Base-by-base conservation (phyloP, 345 rosid species). In the Punica granatum region DNA sequence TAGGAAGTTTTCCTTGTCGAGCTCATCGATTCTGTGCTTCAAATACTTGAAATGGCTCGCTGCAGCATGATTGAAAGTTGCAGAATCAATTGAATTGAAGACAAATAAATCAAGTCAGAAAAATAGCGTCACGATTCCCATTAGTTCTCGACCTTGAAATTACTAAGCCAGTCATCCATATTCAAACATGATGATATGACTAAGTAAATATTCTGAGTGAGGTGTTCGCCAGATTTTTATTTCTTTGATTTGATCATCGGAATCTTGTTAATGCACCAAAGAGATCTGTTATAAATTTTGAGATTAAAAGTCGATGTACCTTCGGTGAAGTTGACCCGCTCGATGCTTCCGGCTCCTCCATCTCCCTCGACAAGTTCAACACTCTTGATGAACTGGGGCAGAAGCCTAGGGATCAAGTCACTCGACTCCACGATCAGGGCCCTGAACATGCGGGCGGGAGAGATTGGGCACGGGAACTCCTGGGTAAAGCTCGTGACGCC, bases 291-390 rank as follows among this genome's bases (percentile, higher is more conserved):
- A 37, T 37, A 5, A 37, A 11, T 37, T 37, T 11, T 37, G 41
- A 11, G 6, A 37, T 5, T 37, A 37, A 37, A 37, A 33, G 25
- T 32, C 15, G 31, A 10, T 19, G 33, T 34, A 70, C 82, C 80
- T 58, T 81, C 80, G 14, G 64, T 68, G 56, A 81, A 78, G 19
- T 72, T 64, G 31, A 73, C 67, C 60, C 64, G 72, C 70, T 69
- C 78, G 51, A 76, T 65, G 65, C 71, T 81, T 19, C 82, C 82
- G 10, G 73, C 41, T 12, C 79, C 80, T 53, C 84, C 84, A 33
- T 75, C 67, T 6, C 78, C 83, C 70, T 63, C 63, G 6, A 77
- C 43, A 2, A 72, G 36, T 14, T 65, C 74, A 16, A 74, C 44
- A 18, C 66, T 74, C 59, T 63, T 65, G 36, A 78, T 43, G 56